Base-by-base conservation (phyloP, 2,329 filamentous ascomycete species). In the Conoideocrella luteorostrata region DNA sequence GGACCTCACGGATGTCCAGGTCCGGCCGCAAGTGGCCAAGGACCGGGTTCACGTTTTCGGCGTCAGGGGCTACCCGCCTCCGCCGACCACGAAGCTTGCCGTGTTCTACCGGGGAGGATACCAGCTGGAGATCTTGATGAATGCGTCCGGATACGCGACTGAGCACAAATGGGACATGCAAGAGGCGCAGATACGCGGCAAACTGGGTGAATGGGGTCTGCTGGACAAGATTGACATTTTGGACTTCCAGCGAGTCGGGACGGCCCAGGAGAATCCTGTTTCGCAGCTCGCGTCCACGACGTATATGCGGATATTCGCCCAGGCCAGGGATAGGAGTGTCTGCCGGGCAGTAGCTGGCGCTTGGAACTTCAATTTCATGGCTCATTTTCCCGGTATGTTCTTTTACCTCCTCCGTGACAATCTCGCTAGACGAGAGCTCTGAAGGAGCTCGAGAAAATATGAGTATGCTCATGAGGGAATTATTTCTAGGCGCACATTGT, bases 21-120 rank as follows among this genome's bases (percentile, higher is more conserved):
- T 74, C 7, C 52, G 63, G 12, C 52, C 69, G 15, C 59, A 56
- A 2, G 63, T 61, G 1, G 53, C 35, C 7, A 26, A 41, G 5
- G 52, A 63, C 35, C 62, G 68, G 1, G 67, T 73, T 1, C 56
- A 50, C 10, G 59, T 75, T 0, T 63, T 59, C 1, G 68, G 69
- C 0, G 57, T 68, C 17, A 63, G 49, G 17, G 72, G 71, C 1
- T 47, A 51, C 1, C 63, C 68, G 0, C 72, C 72, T 2, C 72
- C 72, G 0, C 62, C 70, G 2, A 75, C 72, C 0, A 76, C 72
- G 1, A 76, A 76, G 49, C 60, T 72, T 6, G 71, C 71, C n/a
- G 62, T 75, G 13, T 73, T 70, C 47, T 74, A 72, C 45, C 57
- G 61, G 7, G 72, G 66, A 7, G 72, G 72, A 0, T 76, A 65